Conservation (phyloP, 2,329 filamentous ascomycete genomes). For the Ophiognomonia clavigignenti-juglandacearum region DNA sequence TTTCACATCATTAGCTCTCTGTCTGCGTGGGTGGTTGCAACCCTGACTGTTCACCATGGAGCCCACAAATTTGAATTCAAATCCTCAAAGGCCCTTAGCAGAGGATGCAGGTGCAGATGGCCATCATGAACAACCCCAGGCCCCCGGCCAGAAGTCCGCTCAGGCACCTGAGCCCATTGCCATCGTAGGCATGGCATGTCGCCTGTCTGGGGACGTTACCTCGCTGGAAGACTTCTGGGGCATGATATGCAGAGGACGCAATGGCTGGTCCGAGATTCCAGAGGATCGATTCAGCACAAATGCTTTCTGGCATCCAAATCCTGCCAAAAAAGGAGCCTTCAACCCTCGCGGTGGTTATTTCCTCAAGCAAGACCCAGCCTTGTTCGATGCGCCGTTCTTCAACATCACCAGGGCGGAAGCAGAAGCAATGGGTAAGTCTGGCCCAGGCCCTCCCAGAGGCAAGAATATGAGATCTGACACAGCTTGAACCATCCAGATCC, state of each 20-base stretch:
- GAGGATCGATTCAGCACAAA: conserved; percentile 27
- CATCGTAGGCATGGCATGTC: conserved; percentile 10
- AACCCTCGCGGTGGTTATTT: conserved; percentile 29
- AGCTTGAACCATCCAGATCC: conserved; percentile 20
- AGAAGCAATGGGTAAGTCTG: conserved; percentile 29
- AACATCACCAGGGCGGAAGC: conserved; percentile 31
- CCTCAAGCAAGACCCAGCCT: conserved; percentile 23
- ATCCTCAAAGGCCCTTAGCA: too few species aligned
- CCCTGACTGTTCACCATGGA: too few species aligned
- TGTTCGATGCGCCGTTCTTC: conserved; percentile 31
- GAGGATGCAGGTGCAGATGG: too few species aligned
- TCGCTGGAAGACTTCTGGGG: conserved; percentile 27
- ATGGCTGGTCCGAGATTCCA: conserved; percentile 27
- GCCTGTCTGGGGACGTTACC: conserved; percentile 19
- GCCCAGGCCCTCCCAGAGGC: neutral
- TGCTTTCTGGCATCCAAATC: conserved; percentile 30
- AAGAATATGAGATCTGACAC: neutral
- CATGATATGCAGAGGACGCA: conserved; percentile 24
- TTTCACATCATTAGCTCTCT: too few species aligned
- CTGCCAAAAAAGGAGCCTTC: conserved; percentile 27
- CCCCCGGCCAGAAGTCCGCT: too few species aligned
- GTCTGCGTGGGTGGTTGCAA: too few species aligned
- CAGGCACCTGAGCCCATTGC: conserved; percentile 1
- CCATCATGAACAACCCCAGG: too few species aligned
- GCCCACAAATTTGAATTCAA: too few species aligned